Evolutionary conservation across 73 alveolate species (phyloP).

Genomic region (Blepharisma stoltei): DNA sequence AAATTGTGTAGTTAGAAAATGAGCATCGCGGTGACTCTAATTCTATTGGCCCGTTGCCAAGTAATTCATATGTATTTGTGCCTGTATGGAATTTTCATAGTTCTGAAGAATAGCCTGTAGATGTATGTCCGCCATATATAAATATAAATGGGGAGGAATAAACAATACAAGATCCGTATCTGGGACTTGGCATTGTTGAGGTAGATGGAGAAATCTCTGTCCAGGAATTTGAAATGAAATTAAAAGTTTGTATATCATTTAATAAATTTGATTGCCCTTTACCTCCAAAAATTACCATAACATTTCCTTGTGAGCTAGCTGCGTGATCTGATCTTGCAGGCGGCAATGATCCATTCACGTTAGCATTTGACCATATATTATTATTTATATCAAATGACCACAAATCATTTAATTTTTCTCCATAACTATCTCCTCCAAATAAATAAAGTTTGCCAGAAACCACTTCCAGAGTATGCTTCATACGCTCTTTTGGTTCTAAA

Average conservation of each 20-base stretch:
- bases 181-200: no score
- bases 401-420: neutral
- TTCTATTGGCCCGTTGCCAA: no score
- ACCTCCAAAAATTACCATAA: slow-evolving; percentile 8
- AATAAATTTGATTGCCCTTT: neutral
- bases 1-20: no score
- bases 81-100: no score
- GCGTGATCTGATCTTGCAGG: neutral
- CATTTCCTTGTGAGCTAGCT: neutral
- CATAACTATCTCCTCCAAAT: neutral
- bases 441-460: neutral
- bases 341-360: neutral
- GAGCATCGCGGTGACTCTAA: no score
- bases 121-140: no score
- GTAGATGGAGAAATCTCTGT: neutral
- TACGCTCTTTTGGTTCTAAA: neutral
- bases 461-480: neutral
- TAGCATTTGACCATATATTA: neutral
- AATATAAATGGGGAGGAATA: no score
- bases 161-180: no score
- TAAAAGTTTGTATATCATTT: neutral
- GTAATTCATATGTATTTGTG: no score
- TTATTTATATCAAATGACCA: neutral
- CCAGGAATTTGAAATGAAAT: neutral
- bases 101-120: no score